Evolutionary conservation across 208 protist species (phyloP).

Genomic region (Crithidia expoeki): DNA sequence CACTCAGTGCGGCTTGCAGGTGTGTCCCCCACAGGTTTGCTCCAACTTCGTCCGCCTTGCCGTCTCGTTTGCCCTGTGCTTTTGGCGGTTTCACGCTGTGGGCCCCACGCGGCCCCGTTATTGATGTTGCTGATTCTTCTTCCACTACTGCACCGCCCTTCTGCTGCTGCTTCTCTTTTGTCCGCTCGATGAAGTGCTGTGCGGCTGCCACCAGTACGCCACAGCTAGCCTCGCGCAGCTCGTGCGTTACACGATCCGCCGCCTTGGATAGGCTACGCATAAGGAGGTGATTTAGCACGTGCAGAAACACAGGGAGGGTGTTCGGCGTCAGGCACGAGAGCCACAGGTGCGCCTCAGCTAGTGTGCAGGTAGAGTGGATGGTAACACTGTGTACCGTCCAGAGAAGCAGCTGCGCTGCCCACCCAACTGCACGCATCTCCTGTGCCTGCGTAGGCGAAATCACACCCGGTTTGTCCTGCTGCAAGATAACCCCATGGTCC

Average conservation of each 20-base stretch:
- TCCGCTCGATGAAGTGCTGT: conserved; percentile 48
- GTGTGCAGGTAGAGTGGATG: conserved; percentile 69
- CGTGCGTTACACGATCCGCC: conserved; percentile 77
- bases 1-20: conserved; percentile 44
- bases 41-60: background rate
- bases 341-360: conserved; percentile 79
- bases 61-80: background rate
- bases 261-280: conserved; percentile 88
- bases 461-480: too few relatives aligned
- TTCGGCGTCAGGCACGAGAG: conserved; percentile 50
- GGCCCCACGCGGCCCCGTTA: background rate
- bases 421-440: conserved; percentile 53
- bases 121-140: background rate
- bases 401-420: conserved; percentile 77
- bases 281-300: conserved; percentile 82
- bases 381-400: conserved; percentile 88
- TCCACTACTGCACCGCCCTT: background rate
- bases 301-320: conserved; percentile 80
- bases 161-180: conserved; percentile 34
- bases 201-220: conserved; percentile 76
- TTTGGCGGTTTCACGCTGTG: conserved; percentile 8
- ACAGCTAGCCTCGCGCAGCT: conserved; percentile 49
- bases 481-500: too few relatives aligned
- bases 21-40: conserved; percentile 64
- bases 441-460: background rate